Evolutionary conservation across 2,329 filamentous ascomycete genomes (phyloP), one percentile per base, ranked within the genome.

Genomic region (Paraphaeosphaeria minitans): DNA sequence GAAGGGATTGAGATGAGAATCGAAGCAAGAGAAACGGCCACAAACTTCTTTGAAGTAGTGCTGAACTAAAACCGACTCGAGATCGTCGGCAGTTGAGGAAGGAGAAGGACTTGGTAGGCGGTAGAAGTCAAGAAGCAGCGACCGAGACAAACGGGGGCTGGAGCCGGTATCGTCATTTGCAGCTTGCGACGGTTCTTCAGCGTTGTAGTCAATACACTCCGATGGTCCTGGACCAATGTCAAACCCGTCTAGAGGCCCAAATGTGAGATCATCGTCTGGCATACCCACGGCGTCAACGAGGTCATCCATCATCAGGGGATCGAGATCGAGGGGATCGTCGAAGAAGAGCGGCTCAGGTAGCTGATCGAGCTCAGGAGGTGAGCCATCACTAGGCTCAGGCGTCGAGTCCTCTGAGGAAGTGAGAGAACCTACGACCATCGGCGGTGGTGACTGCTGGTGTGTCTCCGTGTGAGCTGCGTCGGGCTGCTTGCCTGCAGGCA

Each of bases 11-110:
- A 87, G 79, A 13, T 81, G 78, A 21, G 85, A 87, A 70, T 88
- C 86, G 65, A 87, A 89, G 58, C 83, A 86, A n/a, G 86, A 88
- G 69, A 86, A 88, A 10, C 88, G 74, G 3, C 80, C 81, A 50
- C 84, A 86, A 3, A 87, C 84, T 59, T 87, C 84, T 64, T 84
- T 84, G 75, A 88, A 88, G 64, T 88, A 88, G 64, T 88, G 86
- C 49, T 87, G 84, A 10, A 88, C 82, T 16, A 88, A 75, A 47
- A 84, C 80, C 48, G 83, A 85, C 3, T 83, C 82, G 19, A 82
- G 76, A 48, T 85, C 82, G 57, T 73, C 70, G n/a, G 66, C 60
- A 27, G 82, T 64, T 31, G 66, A 37, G 59, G 73, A 57, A 43
- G 76, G 66, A 58, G 77, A 65, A 53, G 75, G 66, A 57, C 67